A percentile compares a stretch with the other conserved stretches of the same genome.
Conservation (phyloP, 495 filamentous ascomycete genomes). For the Podospora pseudopauciseta region DNA sequence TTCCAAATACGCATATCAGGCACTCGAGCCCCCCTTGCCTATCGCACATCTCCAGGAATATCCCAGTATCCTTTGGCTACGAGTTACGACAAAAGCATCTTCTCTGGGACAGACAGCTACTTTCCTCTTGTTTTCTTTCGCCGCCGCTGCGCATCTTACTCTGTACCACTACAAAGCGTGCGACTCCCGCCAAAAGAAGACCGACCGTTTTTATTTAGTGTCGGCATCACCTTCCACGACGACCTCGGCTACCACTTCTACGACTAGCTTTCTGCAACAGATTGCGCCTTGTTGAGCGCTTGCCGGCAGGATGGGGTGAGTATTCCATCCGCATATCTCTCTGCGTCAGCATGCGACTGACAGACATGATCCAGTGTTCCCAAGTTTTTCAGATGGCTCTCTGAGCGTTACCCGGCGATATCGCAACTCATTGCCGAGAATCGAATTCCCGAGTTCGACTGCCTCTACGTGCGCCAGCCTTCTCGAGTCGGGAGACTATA, state of each 20-base stretch:
- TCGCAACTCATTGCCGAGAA: conserved; percentile 99
- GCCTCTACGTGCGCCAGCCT: conserved; percentile 67
- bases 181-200: conserved; percentile 15
- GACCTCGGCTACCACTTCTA: not conserved
- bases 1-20: not conserved
- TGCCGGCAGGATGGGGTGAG: conserved; percentile 31
- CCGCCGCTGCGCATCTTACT: not conserved
- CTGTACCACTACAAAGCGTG: not conserved
- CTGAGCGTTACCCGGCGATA: conserved; percentile 97
- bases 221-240: conserved; percentile 21
- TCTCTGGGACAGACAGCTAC: not conserved
- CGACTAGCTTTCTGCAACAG: conserved; percentile 2
- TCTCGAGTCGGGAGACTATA: conserved; percentile 1
- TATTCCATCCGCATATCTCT: not conserved
- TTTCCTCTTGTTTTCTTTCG: not conserved
- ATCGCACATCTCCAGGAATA: not conserved
- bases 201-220: conserved; percentile 39
- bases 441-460: conserved; percentile 98
- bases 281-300: conserved; percentile 11
- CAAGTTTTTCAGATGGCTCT: conserved; percentile 91
- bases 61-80: not conserved
- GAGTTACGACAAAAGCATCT: not conserved
- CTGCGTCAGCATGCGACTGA: conserved; percentile 9
- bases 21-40: not conserved
- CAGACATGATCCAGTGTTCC: conserved; percentile 72